Evolutionary conservation across 306 rosid genomes (phyloP).

Genomic region (Acacia confusa): DNA sequence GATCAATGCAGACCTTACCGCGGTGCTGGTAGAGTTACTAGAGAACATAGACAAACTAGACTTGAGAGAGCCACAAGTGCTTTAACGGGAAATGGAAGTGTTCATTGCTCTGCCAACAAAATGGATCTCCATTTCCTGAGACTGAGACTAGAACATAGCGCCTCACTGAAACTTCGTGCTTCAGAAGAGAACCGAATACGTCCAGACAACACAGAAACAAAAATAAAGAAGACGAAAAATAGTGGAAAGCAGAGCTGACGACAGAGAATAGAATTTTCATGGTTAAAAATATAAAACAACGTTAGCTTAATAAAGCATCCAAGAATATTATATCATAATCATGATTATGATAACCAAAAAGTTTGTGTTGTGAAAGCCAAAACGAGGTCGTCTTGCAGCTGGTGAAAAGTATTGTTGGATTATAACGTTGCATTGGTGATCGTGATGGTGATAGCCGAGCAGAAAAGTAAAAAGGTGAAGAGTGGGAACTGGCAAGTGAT

Average conservation of each 20-base stretch:
- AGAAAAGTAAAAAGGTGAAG: slow-evolving; percentile 2
- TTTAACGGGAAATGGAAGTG: slow-evolving; percentile 16
- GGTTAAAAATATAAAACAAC: background rate
- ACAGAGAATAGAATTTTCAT: slow-evolving; percentile 21
- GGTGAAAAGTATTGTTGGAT: background rate
- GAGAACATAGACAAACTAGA: slow-evolving; percentile 8
- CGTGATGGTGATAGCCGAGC: slow-evolving; percentile 35
- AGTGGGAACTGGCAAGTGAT: background rate
- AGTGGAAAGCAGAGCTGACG: slow-evolving; percentile 25
- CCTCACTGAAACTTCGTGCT: slow-evolving; percentile 21
- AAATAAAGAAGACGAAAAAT: background rate
- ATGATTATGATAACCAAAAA: background rate
- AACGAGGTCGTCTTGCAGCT: slow-evolving; percentile 37
- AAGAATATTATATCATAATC: background rate
- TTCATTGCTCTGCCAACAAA: background rate
- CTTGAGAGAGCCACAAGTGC: slow-evolving; percentile 29
- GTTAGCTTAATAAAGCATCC: background rate
- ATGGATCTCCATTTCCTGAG: slow-evolving; percentile 15
- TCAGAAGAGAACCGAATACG: slow-evolving; percentile 31
- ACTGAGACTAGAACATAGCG: background rate
- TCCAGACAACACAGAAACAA: background rate
- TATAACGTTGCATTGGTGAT: slow-evolving; percentile 23
- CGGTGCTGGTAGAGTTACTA: slow-evolving; percentile 1
- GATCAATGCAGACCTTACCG: slow-evolving; percentile 9
- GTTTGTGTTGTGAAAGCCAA: background rate